Evolutionary conservation across 2,329 filamentous ascomycete species (phyloP).

Genomic region (Pyrenophora seminiperda): DNA sequence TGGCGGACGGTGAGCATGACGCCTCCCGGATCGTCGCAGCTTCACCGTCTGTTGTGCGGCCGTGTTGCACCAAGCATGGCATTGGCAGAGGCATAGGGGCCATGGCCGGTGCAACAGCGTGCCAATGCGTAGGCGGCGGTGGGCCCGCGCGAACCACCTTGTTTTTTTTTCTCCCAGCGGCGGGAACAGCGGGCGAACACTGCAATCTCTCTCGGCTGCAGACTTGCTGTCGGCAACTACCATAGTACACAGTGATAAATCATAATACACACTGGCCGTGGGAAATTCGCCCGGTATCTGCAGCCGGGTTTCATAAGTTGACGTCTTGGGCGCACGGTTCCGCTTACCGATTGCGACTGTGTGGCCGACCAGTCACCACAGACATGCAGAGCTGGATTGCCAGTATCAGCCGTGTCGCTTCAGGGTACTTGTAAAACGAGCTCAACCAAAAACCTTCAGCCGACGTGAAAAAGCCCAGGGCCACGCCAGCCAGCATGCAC

Average conservation of each 20-base stretch:
- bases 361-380: too few species aligned
- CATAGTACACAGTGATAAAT: too few species aligned
- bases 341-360: too few species aligned
- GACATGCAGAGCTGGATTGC: background rate
- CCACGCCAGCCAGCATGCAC: conserved; percentile 4
- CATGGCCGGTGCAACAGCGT: conserved; percentile 7
- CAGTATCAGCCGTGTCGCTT: background rate
- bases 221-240: conserved; percentile 18
- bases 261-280: too few species aligned
- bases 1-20: conserved; percentile 19
- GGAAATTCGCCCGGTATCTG: conserved; percentile 6
- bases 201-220: conserved; percentile 27
- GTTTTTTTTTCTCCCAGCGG: conserved; percentile 19
- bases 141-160: conserved; percentile 22
- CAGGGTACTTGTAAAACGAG: conserved; percentile 6
- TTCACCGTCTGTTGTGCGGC: too few species aligned
- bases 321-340: conserved; percentile 3
- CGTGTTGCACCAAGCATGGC: background rate
- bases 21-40: conserved; percentile 14
- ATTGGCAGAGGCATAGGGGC: background rate
- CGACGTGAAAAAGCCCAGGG: background rate
- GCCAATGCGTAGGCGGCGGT: conserved; percentile 2
- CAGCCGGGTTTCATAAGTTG: conserved; percentile 15
- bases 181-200: conserved; percentile 19
- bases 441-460: conserved; percentile 5